Evolutionary conservation across 495 filamentous ascomycete genomes (phyloP), one percentile per base, ranked within the genome.

Genomic region (Xylaria venustula): DNA sequence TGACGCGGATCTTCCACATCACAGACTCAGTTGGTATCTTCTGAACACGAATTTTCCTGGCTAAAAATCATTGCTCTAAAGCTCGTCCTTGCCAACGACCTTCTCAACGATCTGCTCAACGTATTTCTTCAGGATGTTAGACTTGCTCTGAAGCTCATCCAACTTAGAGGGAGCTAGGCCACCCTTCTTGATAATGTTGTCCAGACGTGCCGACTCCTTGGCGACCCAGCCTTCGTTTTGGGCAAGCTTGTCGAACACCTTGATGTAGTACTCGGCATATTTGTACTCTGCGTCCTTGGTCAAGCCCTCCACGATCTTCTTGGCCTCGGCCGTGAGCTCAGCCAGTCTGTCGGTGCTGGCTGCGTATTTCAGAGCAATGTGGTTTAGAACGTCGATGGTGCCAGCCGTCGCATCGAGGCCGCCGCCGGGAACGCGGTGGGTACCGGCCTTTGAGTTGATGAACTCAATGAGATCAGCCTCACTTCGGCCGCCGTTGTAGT

Each of bases 211-310:
- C 36, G 93, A 75, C 83, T 98, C 94, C 86, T 97, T 98, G 65
- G 83, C 78, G 23, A 86, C 90, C 70, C 93, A 97, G 23, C 81
- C 86, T 60, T 87, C 77, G 72, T 87, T 93, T 76, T 88, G 78
- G 70, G 75, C 76, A 41, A 96, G 73, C 86, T 97, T 98, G 65
- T 89, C 82, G 30, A 93, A 85, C 32, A 96, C 95, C 69, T 90
- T 90, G 71, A 94, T 77, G 71, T 98, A 98, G 84, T 98, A 98
- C 74, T 89, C 79, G n/a, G 90, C 90, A 72, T 91, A 95, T 81
- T 90, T 90, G 70, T 75, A 70, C 66, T 82, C 74, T 2, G 70
- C 76, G 28, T 70, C 62, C 65, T 91, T 86, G 77, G 87, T 85
- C 23, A 93, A 73, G 46, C 73, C 78, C 69, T 81, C 79, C 28